Conservation (phyloP, 345 rosid species). For the Linum lewisii region DNA sequence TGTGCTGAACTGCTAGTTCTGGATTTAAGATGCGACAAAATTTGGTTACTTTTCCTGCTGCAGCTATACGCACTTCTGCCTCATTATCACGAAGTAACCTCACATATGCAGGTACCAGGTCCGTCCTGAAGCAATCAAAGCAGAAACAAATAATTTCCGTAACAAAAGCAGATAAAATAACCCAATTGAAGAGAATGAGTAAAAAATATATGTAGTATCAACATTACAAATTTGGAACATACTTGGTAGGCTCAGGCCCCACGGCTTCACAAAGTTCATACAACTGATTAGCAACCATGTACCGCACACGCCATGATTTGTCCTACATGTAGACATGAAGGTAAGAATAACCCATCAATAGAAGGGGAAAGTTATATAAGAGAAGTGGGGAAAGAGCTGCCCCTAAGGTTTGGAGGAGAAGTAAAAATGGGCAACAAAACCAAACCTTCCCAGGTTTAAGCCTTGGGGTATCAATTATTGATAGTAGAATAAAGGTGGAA, state of each 20-base stretch:
- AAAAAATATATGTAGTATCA: background rate
- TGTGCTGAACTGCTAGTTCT: slow-evolving; percentile 70
- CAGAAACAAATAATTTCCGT: too few relatives aligned
- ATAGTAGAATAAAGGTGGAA: too few relatives aligned
- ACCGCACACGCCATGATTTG: slow-evolving; percentile 97
- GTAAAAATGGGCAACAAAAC: too few relatives aligned
- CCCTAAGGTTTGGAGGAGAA: too few relatives aligned
- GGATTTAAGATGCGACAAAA: slow-evolving; percentile 83
- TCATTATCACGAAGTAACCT: slow-evolving; percentile 91
- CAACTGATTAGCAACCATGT: slow-evolving; percentile 93
- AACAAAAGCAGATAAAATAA: too few relatives aligned
- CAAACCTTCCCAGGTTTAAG: too few relatives aligned
- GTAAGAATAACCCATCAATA: background rate
- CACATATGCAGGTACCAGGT: slow-evolving; percentile 89
- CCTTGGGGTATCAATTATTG: too few relatives aligned
- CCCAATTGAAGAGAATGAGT: too few relatives aligned
- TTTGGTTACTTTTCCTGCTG: slow-evolving; percentile 92
- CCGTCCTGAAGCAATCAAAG: slow-evolving; percentile 34
- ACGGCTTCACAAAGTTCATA: slow-evolving; percentile 97
- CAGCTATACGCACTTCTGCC: slow-evolving; percentile 98
- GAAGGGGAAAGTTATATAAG: background rate
- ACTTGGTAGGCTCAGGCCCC: slow-evolving; percentile 93
- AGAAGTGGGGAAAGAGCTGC: too few relatives aligned
- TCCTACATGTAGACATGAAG: slow-evolving; percentile 36
- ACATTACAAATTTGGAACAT: slow-evolving; percentile 2